Conservation (phyloP, 371 early-diverging fungal species). For the Mucor velutinosus region DNA sequence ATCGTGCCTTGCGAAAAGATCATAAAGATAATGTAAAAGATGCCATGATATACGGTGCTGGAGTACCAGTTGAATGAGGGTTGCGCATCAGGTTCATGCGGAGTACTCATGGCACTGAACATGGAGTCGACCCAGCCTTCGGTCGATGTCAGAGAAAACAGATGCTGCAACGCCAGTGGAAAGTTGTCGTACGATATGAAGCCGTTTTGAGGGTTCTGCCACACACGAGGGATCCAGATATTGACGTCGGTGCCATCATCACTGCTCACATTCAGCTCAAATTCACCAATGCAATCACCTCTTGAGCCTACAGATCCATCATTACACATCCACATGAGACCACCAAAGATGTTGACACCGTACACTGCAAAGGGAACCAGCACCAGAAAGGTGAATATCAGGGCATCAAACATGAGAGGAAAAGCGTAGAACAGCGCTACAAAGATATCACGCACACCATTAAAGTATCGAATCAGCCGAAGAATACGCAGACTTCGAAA, state of each 20-base stretch:
- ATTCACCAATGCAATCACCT: constrained; percentile 55
- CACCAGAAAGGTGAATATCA: constrained; percentile 54
- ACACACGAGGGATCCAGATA: constrained; percentile 50
- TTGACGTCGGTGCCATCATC: constrained; percentile 31
- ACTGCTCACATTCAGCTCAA: constrained; percentile 32
- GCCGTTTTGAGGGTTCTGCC: constrained; percentile 54
- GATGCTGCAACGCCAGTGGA: constrained; percentile 44
- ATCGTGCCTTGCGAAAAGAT: constrained; percentile 60
- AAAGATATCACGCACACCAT: constrained; percentile 60
- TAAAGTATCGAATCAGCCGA: constrained; percentile 62
- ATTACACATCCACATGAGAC: constrained; percentile 59
- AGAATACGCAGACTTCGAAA: constrained; percentile 60
- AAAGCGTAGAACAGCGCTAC: constrained; percentile 55
- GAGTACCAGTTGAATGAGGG: constrained; percentile 50
- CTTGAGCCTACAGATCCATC: constrained; percentile 39
- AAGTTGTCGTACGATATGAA: constrained; percentile 56
- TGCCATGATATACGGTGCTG: constrained; percentile 52
- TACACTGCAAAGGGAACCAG: constrained; percentile 62
- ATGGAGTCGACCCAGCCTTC: constrained; percentile 62
- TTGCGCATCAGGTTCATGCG: constrained; percentile 50
- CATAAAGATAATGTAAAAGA: constrained; percentile 62
- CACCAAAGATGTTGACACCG: constrained; percentile 62
- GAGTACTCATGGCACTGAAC: constrained; percentile 56
- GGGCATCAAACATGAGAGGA: constrained; percentile 60
- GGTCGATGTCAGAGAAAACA: constrained; percentile 60